phyloP scores from a whole-genome alignment of 176 grass and related monocot species.

The Lolium rigidum region DNA sequence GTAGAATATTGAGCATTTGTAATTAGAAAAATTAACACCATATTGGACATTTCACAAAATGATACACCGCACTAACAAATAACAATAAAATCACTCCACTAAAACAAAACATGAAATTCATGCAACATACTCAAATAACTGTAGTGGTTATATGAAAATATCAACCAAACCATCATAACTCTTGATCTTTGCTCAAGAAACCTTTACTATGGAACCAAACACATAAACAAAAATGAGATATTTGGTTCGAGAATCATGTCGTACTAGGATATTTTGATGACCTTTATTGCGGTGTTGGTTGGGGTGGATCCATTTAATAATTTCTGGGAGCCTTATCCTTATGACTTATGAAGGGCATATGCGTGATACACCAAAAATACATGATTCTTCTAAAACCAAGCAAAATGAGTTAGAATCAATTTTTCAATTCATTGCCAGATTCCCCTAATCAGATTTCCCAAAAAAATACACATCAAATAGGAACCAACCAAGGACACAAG shows the following conservation, averaged over 20 bases:
- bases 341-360: no score
- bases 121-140: not conserved
- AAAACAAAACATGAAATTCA: not conserved
- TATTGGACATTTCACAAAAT: not conserved
- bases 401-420: no score
- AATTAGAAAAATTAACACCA: not conserved
- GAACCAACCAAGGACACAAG: not conserved
- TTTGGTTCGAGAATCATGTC: not conserved
- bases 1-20: no score
- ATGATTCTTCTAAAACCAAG: no score
- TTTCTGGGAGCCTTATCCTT: no score
- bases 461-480: not conserved
- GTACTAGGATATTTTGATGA: not conserved
- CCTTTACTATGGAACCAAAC: not conserved
- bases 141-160: not conserved
- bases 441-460: not conserved
- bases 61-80: not conserved
- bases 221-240: not conserved
- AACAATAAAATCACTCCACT: not conserved
- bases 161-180: not conserved
- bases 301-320: no score
- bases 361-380: no score
- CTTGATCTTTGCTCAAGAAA: not conserved
- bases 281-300: not conserved
- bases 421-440: not conserved